These are phyloP conservation scores for Phascolomyces articulosus DNA, from an alignment of 371 early-diverging fungal species.

Conservation along the genomic window DNA sequence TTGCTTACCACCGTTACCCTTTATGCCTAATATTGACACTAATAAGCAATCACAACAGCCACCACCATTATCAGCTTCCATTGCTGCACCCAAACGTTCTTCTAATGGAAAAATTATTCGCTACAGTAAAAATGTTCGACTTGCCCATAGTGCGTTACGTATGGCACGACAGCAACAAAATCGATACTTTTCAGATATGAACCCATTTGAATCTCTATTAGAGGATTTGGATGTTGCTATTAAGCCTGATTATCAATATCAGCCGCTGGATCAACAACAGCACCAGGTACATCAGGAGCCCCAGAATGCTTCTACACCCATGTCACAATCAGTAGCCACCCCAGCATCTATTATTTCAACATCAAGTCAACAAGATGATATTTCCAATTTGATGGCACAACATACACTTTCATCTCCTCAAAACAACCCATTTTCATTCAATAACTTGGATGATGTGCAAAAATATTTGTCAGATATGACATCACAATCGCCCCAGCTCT, in stretches of 20 bases:
- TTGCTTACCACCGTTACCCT: conserved; percentile 7
- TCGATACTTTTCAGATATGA: not conserved
- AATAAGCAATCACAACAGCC: not conserved
- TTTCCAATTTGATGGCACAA: conserved; percentile 10
- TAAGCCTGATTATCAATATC: conserved; percentile 1
- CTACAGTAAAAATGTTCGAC: conserved; percentile 40
- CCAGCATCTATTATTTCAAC: conserved; percentile 1
- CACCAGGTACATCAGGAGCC: not conserved
- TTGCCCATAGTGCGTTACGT: conserved; percentile 41
- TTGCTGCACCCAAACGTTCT: conserved; percentile 37
- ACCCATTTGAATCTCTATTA: conserved; percentile 14
- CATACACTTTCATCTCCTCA: conserved; percentile 18
- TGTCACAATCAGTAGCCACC: not conserved
- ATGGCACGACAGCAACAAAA: conserved; percentile 33
- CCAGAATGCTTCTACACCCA: not conserved
- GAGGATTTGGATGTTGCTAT: conserved; percentile 14
- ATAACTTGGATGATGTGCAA: conserved; percentile 22
- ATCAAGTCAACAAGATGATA: conserved; percentile 3
- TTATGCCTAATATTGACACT: not conserved
- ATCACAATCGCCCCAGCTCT: not conserved
- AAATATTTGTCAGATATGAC: conserved; percentile 22
- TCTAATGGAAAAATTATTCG: conserved; percentile 46
- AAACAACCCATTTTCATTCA: conserved; percentile 15
- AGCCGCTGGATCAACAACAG: not conserved
- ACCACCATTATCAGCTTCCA: not conserved